phyloP scores from a whole-genome alignment of 345 rosid genomes.

The Fremontodendron californicum region DNA sequence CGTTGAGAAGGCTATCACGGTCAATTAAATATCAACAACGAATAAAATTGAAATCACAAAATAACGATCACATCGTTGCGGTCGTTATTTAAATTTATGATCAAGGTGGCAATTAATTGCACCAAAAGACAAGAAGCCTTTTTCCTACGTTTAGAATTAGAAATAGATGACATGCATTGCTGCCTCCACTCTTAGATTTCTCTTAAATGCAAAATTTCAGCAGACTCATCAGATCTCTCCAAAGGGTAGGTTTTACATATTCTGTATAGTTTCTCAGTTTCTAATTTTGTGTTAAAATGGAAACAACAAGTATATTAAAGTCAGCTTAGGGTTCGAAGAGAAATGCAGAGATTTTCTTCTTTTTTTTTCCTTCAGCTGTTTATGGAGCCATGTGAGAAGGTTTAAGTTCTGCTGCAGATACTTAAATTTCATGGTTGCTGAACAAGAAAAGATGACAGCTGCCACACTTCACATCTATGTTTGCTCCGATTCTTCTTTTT shows the following conservation, averaged over 20 bases:
- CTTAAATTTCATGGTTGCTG: neutral
- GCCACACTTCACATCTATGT: too few species aligned
- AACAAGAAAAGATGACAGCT: neutral
- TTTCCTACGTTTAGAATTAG: neutral
- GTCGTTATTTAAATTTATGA: too few species aligned
- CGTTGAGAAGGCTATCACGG: too few species aligned
- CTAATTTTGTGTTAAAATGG: neutral
- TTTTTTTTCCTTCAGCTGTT: neutral
- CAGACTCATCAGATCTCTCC: neutral
- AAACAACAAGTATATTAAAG: neutral
- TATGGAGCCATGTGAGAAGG: conserved; percentile 18
- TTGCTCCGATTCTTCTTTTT: too few species aligned
- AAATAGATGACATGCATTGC: neutral
- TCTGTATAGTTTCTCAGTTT: neutral
- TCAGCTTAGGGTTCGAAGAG: neutral
- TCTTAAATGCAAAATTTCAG: neutral
- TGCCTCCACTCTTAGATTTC: neutral
- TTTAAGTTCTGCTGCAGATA: neutral
- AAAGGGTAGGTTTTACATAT: neutral
- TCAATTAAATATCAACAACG: too few species aligned
- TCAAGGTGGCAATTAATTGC: neutral
- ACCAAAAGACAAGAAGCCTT: neutral
- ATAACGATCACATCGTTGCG: too few species aligned
- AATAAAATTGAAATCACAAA: too few species aligned
- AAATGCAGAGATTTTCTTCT: neutral